These are phyloP conservation scores for Nakazawaea populi DNA, from an alignment of 805 yeast genomes.

Conservation along the genomic window DNA sequence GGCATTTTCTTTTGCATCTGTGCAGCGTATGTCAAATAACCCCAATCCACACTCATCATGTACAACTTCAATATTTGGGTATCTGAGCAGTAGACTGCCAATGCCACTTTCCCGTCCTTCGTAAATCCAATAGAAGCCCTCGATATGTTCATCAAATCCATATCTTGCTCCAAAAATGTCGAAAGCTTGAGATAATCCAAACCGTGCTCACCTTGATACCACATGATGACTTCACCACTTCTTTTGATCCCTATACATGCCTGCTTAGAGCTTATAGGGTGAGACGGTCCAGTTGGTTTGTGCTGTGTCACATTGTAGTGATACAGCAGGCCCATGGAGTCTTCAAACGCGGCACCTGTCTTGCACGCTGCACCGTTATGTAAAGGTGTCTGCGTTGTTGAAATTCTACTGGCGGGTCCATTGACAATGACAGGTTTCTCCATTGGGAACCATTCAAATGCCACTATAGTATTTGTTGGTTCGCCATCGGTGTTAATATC, in stretches of 20 bases:
- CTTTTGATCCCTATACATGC: conserved; percentile 64
- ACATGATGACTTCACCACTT: conserved; percentile 53
- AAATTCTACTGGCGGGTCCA: conserved; percentile 46
- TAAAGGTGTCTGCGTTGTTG: conserved; percentile 15
- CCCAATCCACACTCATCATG: conserved; percentile 48
- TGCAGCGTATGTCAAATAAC: conserved; percentile 41
- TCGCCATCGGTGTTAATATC: conserved; percentile 13
- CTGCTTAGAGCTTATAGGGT: conserved; percentile 62
- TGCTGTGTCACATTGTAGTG: conserved; percentile 55
- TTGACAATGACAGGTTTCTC: conserved; percentile 61
- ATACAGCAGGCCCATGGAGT: conserved; percentile 29
- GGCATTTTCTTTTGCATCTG: conserved; percentile 39
- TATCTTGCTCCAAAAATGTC: conserved; percentile 22
- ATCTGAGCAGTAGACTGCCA: conserved; percentile 33
- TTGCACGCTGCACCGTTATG: conserved; percentile 29
- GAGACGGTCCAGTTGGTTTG: conserved; percentile 55
- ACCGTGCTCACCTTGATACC: conserved; percentile 61
- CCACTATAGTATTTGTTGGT: conserved; percentile 29
- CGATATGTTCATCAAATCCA: conserved; percentile 15
- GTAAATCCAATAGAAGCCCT: conserved; percentile 48
- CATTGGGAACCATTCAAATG: conserved; percentile 68
- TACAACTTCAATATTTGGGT: conserved; percentile 35
- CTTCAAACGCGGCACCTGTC: conserved; percentile 28
- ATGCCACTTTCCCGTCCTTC: conserved; percentile 37
- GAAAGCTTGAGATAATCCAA: conserved; percentile 45